A percentile compares a stretch with the other conserved stretches of the same genome.
Conservation (phyloP, 148 eudicot genomes). For the Chenopodium berlandieri region DNA sequence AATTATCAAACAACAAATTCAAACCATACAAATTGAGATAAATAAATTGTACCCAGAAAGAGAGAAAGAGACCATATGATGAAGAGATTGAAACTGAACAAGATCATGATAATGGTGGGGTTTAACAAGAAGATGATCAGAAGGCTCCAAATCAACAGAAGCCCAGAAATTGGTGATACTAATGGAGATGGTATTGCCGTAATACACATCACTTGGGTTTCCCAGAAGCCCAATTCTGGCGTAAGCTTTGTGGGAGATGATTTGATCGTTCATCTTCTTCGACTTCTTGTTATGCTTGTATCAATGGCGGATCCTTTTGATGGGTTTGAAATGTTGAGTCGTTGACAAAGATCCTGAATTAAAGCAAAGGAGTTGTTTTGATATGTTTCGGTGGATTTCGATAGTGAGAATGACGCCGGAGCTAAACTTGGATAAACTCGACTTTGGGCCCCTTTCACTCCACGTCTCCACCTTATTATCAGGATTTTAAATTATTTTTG, state of each 20-base stretch:
- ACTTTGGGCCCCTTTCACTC: too few species aligned
- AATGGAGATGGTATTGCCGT: conserved; percentile 66
- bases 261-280: conserved; percentile 21
- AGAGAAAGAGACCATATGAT: conserved; percentile 51
- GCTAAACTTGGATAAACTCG: too few species aligned
- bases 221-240: conserved; percentile 88
- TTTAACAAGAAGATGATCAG: conserved; percentile 51
- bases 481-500: too few species aligned
- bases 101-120: conserved; percentile 89
- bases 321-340: too few species aligned
- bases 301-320: background rate
- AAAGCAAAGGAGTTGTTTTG: too few species aligned
- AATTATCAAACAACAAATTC: background rate
- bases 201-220: conserved; percentile 89
- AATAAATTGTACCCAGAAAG: conserved; percentile 4
- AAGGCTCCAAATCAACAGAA: conserved; percentile 61
- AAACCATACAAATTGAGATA: background rate
- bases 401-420: too few species aligned
- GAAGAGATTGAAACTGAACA: conserved; percentile 63
- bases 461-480: too few species aligned
- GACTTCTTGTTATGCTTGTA: background rate
- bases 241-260: conserved; percentile 47
- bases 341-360: too few species aligned
- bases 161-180: conserved; percentile 77
- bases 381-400: too few species aligned